Percentiles rank a stretch among this genome's conserved stretches.
Evolutionary conservation across 805 yeast species (phyloP).

Genomic region (Groenewaldozyma salmanticensis): DNA sequence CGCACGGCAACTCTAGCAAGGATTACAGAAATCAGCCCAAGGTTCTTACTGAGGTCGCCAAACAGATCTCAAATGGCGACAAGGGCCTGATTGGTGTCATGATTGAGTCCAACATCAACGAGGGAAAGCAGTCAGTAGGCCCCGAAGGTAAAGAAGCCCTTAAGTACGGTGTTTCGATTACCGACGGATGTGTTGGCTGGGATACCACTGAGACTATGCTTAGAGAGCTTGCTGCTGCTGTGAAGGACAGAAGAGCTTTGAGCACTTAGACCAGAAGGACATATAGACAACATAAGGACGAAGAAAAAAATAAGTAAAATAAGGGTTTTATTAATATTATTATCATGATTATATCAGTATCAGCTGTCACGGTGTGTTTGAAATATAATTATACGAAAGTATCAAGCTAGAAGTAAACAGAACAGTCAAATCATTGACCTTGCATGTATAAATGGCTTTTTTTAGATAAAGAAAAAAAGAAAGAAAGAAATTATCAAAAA

Average conservation of each 20-base stretch:
- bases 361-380: too few relatives aligned
- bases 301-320: background rate
- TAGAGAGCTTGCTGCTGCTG: constrained; percentile 70
- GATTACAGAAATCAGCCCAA: constrained; percentile 92
- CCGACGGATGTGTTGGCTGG: constrained; percentile 95
- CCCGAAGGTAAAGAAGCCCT: constrained; percentile 49
- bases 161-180: constrained; percentile 90
- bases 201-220: constrained; percentile 79
- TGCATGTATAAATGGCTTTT: too few relatives aligned
- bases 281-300: background rate
- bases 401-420: too few relatives aligned
- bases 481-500: too few relatives aligned
- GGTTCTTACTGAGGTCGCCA: constrained; percentile 74
- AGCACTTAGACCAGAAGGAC: background rate
- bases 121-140: constrained; percentile 83
- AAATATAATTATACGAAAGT: too few relatives aligned
- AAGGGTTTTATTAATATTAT: too few relatives aligned
- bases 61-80: constrained; percentile 77
- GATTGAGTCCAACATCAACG: constrained; percentile 89
- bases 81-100: constrained; percentile 77
- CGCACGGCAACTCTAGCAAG: constrained; percentile 94
- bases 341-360: too few relatives aligned
- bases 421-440: too few relatives aligned
- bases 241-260: constrained; percentile 50
- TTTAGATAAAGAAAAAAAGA: too few relatives aligned